Evolutionary conservation across 371 early-diverging fungal species (phyloP).

Genomic region (Apophysomyces sp.): DNA sequence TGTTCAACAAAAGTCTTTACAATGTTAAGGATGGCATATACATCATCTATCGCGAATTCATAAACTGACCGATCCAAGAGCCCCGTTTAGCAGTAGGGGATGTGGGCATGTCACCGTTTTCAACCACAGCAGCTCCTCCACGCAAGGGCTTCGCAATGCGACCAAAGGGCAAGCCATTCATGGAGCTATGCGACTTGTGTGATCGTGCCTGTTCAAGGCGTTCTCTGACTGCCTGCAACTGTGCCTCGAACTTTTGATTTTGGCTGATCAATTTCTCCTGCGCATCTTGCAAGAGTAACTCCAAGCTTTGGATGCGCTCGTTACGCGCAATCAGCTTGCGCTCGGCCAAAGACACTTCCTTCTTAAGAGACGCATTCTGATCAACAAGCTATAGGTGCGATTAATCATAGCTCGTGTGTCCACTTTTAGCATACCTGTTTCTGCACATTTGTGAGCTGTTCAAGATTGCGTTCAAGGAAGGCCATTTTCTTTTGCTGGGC

Average conservation of each 20-base stretch:
- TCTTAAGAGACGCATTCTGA: slow-evolving; percentile 90
- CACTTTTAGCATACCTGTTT: slow-evolving; percentile 57
- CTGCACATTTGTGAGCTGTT: slow-evolving; percentile 91
- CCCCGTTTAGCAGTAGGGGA: slow-evolving; percentile 20
- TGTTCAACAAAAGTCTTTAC: background rate
- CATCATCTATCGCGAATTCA: slow-evolving; percentile 31
- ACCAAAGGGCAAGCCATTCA: slow-evolving; percentile 61
- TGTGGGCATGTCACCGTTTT: slow-evolving; percentile 4
- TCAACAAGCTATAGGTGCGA: slow-evolving; percentile 70
- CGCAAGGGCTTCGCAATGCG: slow-evolving; percentile 91
- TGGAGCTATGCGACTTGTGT: slow-evolving; percentile 43
- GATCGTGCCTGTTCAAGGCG: slow-evolving; percentile 71
- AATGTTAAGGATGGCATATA: background rate
- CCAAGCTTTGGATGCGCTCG: slow-evolving; percentile 89
- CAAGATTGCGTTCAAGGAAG: slow-evolving; percentile 91
- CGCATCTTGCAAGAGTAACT: slow-evolving; percentile 75
- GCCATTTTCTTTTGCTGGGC: slow-evolving; percentile 92
- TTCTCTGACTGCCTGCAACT: slow-evolving; percentile 72
- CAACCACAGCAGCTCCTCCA: slow-evolving; percentile 60
- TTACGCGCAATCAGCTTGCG: slow-evolving; percentile 87
- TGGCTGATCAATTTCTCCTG: slow-evolving; percentile 73
- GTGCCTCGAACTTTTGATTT: slow-evolving; percentile 83
- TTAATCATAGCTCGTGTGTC: background rate
- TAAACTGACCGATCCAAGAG: slow-evolving; percentile 43
- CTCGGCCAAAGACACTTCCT: slow-evolving; percentile 84